Base-by-base conservation (phyloP, 306 rosid genomes). In the Cajanus cajan region DNA sequence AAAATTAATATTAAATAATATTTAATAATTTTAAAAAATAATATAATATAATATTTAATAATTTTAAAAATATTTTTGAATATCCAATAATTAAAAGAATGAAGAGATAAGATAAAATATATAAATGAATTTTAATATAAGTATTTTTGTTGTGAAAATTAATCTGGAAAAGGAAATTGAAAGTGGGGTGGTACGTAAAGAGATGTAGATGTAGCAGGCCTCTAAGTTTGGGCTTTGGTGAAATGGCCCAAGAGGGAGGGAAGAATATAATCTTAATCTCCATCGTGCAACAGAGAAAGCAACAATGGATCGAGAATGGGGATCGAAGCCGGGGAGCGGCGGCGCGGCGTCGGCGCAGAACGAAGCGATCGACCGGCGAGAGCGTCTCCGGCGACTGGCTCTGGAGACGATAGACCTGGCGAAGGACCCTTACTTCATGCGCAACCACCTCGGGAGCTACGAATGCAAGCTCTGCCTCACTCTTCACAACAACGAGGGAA, bases 271-370 rank as follows among this genome's bases (percentile, higher is more conserved):
- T n/a, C n/a, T n/a, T n/a, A 47, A 47, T 47, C 19, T 15, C 54
- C 2, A n/a, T n/a, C n/a, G n/a, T n/a, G n/a, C n/a, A n/a, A n/a
- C n/a, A n/a, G n/a, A n/a, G n/a, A n/a, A n/a, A n/a, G n/a, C n/a
- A n/a, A n/a, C 0, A 8, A 94, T 95, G 99, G 99, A 95, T 81
- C 88, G 99, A n/a, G 99, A 93, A 12, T 95, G 99, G 98, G 99
- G 99, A 44, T 93, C 98, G n/a, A 95, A 95, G 86, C 99, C 99
- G 1, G 99, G 99, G 10, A 95, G 98, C 77, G 99, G 98, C 7
- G 99, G 99, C 21, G 98, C 98, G 2, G 99, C 99, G 83, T 74
- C 98, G 59, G 97, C 98, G 15, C 99, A 95, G 76, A 92, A 90
- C 84, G 99, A 95, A 80, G 99, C 99, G 66, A 90, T 93, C 74